phyloP scores from a whole-genome alignment of 495 filamentous ascomycete species.

The Immersiella caudata region DNA sequence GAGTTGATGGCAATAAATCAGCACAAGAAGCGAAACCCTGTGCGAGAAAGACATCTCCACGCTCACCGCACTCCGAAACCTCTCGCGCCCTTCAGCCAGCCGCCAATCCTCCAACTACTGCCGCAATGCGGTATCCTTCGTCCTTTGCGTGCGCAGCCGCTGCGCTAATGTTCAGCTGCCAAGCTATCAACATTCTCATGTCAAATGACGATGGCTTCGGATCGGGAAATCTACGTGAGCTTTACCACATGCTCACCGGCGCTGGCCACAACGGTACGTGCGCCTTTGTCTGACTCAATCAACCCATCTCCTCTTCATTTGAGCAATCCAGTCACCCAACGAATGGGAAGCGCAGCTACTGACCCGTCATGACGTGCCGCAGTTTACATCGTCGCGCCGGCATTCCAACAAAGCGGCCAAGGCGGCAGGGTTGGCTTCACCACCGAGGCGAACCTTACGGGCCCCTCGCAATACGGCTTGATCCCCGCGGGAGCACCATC shows the following conservation, averaged over 20 bases:
- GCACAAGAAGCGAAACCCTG: too few species aligned
- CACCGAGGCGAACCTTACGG: slow-evolving; percentile 8
- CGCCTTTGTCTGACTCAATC: neutral
- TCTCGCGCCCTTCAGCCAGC: neutral
- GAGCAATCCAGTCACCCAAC: neutral
- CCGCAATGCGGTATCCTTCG: neutral
- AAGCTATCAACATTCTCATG: slow-evolving; percentile 2
- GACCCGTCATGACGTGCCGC: neutral
- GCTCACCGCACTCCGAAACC: neutral
- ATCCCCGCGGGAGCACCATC: neutral
- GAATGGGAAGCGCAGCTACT: neutral
- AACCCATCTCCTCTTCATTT: too few species aligned
- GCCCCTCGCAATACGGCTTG: slow-evolving; percentile 2
- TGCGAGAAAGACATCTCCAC: too few species aligned
- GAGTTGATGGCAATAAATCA: too few species aligned
- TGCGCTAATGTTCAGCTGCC: neutral
- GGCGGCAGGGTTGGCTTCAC: slow-evolving; percentile 12
- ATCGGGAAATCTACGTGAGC: neutral
- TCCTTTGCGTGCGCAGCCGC: neutral
- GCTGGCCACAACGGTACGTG: neutral
- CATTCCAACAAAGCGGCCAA: slow-evolving; percentile 8
- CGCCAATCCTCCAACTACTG: neutral
- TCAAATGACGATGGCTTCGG: neutral
- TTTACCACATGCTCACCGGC: neutral
- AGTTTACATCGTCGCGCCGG: slow-evolving; percentile 8